Base-by-base conservation (phyloP, 345 rosid genomes). In the Clausena lansium region DNA sequence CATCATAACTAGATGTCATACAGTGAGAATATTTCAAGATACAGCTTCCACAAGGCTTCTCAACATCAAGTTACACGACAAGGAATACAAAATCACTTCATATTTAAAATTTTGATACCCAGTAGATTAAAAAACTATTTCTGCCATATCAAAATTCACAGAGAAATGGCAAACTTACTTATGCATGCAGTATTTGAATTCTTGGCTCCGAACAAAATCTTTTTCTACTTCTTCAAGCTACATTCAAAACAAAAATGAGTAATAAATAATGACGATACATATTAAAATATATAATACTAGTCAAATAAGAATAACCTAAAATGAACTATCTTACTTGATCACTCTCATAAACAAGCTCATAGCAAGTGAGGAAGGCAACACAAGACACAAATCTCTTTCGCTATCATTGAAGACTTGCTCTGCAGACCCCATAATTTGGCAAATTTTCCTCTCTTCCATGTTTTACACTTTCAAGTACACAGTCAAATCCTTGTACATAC, bases 141-240 rank as follows among this genome's bases (percentile, higher is more conserved):
- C 41, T 7, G 7, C 8, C 22, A 76, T 67, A 11, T 70, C 32
- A 77, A 77, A 65, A 73, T 45, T n/a, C 4, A 3, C 6, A 27
- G 25, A 15, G 27, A 77, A 32, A 47, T 25, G n/a, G 4, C 41
- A 19, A 73, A 81, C 93, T 91, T 90, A 91, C 94, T 90, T 91
- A 74, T 90, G 87, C 93, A 93, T 82, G 78, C 96, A 93, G 70
- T 90, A 93, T 84, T 88, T 91, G 85, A 83, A 91, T 67, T 93
- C 98, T 84, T 93, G 96, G 83, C 93, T 81, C 76, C 96, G 82
- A 59, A 81, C 54, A 80, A 83, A 82, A 86, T 93, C 94, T 57
- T 90, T 91, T 80, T 91, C 98, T 5, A 94, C 98, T 79, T 93
- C 96, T 87, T 93, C 94, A 80, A 91, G 96, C 98, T 89, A 82